Conservation (phyloP, 495 filamentous ascomycete genomes). For the Geoglossum glabrum region DNA sequence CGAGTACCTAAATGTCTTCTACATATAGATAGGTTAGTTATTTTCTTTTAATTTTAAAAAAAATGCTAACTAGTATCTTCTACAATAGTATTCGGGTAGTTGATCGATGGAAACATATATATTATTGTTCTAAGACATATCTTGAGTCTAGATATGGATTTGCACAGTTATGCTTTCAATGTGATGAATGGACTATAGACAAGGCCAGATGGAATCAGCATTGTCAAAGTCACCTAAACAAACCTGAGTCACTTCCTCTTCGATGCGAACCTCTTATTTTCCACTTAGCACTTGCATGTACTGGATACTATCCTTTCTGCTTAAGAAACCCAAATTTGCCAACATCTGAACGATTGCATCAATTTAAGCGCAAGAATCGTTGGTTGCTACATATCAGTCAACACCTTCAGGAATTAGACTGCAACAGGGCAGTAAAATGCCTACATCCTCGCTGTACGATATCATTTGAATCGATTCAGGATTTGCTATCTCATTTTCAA, state of each 20-base stretch:
- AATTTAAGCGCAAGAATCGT: background rate
- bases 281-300: constrained; percentile 2
- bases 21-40: background rate
- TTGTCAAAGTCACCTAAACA: constrained; percentile 9
- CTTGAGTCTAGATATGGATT: constrained; percentile 7
- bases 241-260: constrained; percentile 6
- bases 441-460: background rate
- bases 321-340: background rate
- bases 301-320: constrained; percentile 2
- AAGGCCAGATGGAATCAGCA: constrained; percentile 6
- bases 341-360: background rate
- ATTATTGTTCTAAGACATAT: background rate
- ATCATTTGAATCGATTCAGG: constrained; percentile 1
- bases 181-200: constrained; percentile 11
- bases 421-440: background rate
- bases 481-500: constrained; percentile 4
- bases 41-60: background rate
- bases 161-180: constrained; percentile 13
- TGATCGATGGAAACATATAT: background rate
- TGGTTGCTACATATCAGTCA: too few species aligned
- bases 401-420: background rate
- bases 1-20: background rate
- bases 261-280: constrained; percentile 10
- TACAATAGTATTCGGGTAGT: constrained; percentile 8
- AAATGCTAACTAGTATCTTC: constrained; percentile 7